These are phyloP conservation scores for Apostasia shenzhenica DNA, from an alignment of 106 monocot genomes.

Conservation along the genomic window DNA sequence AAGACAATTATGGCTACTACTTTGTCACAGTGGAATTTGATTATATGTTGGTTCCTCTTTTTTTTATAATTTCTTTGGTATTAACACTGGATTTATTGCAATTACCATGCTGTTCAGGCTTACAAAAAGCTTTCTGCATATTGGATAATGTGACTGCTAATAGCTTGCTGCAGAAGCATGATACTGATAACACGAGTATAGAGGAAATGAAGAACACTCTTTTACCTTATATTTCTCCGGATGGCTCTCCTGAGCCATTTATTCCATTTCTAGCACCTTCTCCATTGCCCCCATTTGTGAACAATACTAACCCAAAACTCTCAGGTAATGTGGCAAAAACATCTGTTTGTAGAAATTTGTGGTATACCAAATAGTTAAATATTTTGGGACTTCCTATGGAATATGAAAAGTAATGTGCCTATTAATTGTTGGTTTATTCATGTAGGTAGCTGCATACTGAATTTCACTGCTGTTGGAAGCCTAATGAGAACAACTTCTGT, in stretches of 20 bases:
- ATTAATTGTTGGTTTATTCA: too few species aligned
- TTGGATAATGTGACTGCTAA: conserved; percentile 17
- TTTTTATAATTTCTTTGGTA: not conserved
- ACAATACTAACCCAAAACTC: conserved; percentile 57
- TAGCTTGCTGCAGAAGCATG: conserved; percentile 7
- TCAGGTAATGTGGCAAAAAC: conserved; percentile 41
- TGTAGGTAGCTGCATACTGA: conserved; percentile 68
- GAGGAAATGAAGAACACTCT: conserved; percentile 20
- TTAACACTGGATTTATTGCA: not conserved
- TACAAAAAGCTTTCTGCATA: conserved; percentile 15
- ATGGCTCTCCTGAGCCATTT: conserved; percentile 61
- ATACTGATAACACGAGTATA: not conserved
- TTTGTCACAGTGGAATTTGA: too few species aligned
- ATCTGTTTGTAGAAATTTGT: too few species aligned
- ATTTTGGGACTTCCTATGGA: too few species aligned
- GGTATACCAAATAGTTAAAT: too few species aligned
- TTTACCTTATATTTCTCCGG: conserved; percentile 49
- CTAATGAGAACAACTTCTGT: conserved; percentile 73
- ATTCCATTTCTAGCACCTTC: conserved; percentile 84
- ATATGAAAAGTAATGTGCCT: too few species aligned
- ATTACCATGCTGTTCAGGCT: conserved; percentile 24
- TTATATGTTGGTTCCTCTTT: too few species aligned
- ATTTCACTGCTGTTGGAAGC: conserved; percentile 52
- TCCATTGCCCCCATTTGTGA: conserved; percentile 61
- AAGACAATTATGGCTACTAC: too few species aligned